These are phyloP conservation scores for Wallacemonas collosoma DNA, from an alignment of 208 protist genomes.

Conservation along the genomic window DNA sequence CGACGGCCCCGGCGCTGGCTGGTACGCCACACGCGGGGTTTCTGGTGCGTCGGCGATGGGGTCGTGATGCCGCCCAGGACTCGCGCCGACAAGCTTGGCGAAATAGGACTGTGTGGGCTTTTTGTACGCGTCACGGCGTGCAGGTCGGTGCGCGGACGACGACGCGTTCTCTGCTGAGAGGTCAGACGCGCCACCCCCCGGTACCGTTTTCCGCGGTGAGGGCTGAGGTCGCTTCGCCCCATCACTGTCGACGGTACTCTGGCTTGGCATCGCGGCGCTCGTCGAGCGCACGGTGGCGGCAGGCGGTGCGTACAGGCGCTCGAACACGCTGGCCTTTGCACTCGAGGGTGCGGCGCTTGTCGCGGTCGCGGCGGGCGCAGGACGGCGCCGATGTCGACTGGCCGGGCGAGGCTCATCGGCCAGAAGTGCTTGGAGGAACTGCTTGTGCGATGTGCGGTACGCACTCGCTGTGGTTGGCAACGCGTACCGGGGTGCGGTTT, in stretches of 20 bases:
- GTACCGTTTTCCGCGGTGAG: too few relatives aligned
- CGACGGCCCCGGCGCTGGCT: conserved; percentile 59
- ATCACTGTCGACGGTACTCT: not conserved
- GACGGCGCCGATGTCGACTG: not conserved
- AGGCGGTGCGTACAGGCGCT: conserved; percentile 1
- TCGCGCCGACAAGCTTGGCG: conserved; percentile 43
- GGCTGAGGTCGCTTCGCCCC: too few relatives aligned
- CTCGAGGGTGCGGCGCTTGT: not conserved
- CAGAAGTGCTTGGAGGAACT: not conserved
- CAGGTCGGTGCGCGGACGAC: not conserved
- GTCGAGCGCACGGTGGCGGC: conserved; percentile 14
- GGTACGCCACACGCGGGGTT: conserved; percentile 59
- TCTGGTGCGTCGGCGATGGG: conserved; percentile 28
- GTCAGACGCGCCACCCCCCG: too few relatives aligned
- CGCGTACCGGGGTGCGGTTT: not conserved
- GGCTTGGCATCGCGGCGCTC: not conserved
- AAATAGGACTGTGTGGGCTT: conserved; percentile 64
- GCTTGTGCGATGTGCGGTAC: not conserved
- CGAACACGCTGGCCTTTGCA: not conserved
- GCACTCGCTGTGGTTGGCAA: conserved; percentile 1
- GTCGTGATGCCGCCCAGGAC: conserved; percentile 20
- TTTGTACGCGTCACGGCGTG: conserved; percentile 31
- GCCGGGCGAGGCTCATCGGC: not conserved
- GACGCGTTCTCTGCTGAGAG: too few relatives aligned
- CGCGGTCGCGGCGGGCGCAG: not conserved